phyloP scores from a whole-genome alignment of 371 early-diverging fungal genomes.

The Apophysomyces ossiformis region DNA sequence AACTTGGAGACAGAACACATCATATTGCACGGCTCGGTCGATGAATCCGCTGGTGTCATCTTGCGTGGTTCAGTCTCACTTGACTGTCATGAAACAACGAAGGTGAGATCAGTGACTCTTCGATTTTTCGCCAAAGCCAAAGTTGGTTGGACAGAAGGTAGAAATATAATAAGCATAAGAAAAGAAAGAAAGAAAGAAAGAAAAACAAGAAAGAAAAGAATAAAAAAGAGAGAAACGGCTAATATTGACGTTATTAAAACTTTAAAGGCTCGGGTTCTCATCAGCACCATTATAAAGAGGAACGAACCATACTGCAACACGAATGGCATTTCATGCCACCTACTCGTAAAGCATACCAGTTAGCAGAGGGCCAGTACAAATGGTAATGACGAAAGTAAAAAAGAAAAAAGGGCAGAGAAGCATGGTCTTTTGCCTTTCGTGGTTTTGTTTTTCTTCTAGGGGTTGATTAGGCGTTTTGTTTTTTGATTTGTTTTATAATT shows the following conservation, averaged over 20 bases:
- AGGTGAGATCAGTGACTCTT: slow-evolving; percentile 42
- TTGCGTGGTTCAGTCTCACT: slow-evolving; percentile 47
- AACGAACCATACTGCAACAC: slow-evolving; percentile 45
- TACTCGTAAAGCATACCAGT: slow-evolving; percentile 40
- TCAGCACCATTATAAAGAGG: slow-evolving; percentile 50
- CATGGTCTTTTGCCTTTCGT: background rate
- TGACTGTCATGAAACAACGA: slow-evolving; percentile 45
- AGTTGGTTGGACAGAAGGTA: slow-evolving; percentile 56
- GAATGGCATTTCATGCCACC: slow-evolving; percentile 51
- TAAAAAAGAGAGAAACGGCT: background rate
- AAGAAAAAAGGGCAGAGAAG: no score
- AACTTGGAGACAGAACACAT: slow-evolving; percentile 45
- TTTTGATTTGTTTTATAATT: no score
- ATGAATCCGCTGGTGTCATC: slow-evolving; percentile 54
- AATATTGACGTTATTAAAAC: background rate
- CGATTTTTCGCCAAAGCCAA: slow-evolving; percentile 51
- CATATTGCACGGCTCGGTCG: slow-evolving; percentile 46
- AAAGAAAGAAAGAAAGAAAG: no score
- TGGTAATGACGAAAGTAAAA: slow-evolving; percentile 33
- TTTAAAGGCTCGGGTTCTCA: slow-evolving; percentile 44
- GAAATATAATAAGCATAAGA: no score
- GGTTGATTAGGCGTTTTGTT: background rate
- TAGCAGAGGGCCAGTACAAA: slow-evolving; percentile 44
- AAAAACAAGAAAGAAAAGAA: no score
- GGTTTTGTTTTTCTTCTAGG: background rate